These are phyloP conservation scores for Talaromyces sp. DNA, from an alignment of 2,329 filamentous ascomycete genomes.

Conservation along the genomic window DNA sequence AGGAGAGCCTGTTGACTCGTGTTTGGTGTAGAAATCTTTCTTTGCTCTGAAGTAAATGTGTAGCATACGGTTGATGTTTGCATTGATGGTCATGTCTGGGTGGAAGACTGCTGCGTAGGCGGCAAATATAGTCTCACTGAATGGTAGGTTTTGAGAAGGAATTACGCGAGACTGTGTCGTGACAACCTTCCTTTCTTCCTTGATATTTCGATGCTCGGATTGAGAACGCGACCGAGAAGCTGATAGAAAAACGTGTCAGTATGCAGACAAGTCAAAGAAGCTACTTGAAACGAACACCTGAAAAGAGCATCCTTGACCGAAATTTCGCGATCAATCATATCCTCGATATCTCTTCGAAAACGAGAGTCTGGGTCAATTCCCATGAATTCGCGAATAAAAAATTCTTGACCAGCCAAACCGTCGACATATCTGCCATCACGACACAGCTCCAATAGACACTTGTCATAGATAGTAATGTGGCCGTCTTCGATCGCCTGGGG, in stretches of 20 bases:
- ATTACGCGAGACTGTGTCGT: neutral
- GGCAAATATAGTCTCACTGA: conserved; percentile 1
- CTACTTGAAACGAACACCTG: conserved; percentile 22
- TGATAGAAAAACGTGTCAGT: neutral
- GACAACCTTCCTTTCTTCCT: neutral
- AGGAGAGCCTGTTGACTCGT: conserved; percentile 14
- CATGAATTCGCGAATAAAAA: conserved; percentile 40
- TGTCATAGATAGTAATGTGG: conserved; percentile 42
- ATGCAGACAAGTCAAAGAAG: neutral
- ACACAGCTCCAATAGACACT: conserved; percentile 36
- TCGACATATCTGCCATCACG: conserved; percentile 30
- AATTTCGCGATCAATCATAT: conserved; percentile 28
- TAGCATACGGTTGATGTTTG: conserved; percentile 26
- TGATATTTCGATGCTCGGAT: neutral
- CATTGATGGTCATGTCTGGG: conserved; percentile 19
- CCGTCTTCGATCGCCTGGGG: conserved; percentile 33
- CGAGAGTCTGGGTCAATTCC: conserved; percentile 27
- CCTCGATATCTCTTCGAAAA: conserved; percentile 21
- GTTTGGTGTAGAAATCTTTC: conserved; percentile 32
- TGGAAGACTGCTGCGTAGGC: conserved; percentile 2
- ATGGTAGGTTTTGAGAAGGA: neutral
- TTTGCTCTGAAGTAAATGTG: conserved; percentile 36
- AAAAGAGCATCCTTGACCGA: conserved; percentile 26
- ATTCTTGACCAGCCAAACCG: conserved; percentile 33
- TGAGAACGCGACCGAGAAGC: neutral